Conservation (phyloP, 345 rosid genomes). For the Barbarea vulgaris region DNA sequence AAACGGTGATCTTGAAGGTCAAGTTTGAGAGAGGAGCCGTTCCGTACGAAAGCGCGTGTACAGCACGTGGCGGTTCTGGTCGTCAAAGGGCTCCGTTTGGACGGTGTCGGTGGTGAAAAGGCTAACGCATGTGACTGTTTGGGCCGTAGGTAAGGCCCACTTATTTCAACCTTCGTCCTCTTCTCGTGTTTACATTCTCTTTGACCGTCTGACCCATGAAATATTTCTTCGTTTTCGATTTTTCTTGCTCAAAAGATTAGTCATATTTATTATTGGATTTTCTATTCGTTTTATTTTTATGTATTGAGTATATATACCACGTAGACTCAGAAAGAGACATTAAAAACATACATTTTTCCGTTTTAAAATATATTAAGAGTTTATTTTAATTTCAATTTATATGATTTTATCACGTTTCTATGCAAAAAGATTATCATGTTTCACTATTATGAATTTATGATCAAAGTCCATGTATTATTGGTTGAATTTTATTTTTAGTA, state of each 20-base stretch:
- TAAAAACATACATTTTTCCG: too few species aligned
- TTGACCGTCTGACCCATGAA: conserved; percentile 30
- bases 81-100: conserved; percentile 26
- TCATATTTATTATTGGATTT: neutral
- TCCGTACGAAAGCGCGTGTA: conserved; percentile 31
- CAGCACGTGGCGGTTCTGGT: conserved; percentile 31
- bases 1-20: conserved; percentile 38
- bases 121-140: conserved; percentile 29
- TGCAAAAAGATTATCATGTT: too few species aligned
- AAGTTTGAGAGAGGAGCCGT: conserved; percentile 21
- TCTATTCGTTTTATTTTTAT: neutral
- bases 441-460: too few species aligned
- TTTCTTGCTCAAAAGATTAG: conserved; percentile 8
- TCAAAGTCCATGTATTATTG: too few species aligned
- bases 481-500: too few species aligned
- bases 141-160: conserved; percentile 37
- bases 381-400: too few species aligned
- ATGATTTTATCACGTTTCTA: too few species aligned
- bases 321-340: too few species aligned
- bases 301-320: neutral
- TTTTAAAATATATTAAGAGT: too few species aligned
- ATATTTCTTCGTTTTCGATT: conserved; percentile 29
- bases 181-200: neutral
- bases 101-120: conserved; percentile 39
- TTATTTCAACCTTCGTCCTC: neutral